Conservation (phyloP, 1,284 basidiomycete species). For the Leccinum angustisporum region DNA sequence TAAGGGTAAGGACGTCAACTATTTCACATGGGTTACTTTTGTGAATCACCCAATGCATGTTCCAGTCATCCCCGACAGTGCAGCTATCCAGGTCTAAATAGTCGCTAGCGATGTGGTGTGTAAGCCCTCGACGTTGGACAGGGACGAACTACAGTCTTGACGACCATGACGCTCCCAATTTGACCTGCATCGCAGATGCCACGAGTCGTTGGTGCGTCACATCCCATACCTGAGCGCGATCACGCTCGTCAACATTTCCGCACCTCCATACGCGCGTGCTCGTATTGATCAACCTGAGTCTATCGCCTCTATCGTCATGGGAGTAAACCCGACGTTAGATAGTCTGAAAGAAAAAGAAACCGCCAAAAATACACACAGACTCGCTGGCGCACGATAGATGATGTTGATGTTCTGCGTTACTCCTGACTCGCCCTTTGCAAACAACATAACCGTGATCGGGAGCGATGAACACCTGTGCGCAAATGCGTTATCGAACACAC, state of each 20-base stretch:
- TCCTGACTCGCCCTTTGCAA: constrained; percentile 26
- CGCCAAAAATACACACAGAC: constrained; percentile 27
- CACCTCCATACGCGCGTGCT: too few relatives aligned
- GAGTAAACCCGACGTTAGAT: neutral
- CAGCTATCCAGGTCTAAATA: too few relatives aligned
- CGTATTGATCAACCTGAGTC: constrained; percentile 47
- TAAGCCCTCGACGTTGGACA: too few relatives aligned
- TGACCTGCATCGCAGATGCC: constrained; percentile 54
- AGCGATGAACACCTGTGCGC: constrained; percentile 46
- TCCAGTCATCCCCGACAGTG: too few relatives aligned
- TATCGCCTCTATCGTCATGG: constrained; percentile 43
- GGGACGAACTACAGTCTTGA: constrained; percentile 33
- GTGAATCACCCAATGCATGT: too few relatives aligned
- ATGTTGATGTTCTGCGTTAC: constrained; percentile 49
- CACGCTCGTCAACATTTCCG: neutral
- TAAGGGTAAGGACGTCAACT: constrained; percentile 69
- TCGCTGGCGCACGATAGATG: constrained; percentile 54
- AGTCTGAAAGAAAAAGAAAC: neutral
- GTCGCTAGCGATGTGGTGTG: too few relatives aligned
- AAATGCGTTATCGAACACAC: neutral
- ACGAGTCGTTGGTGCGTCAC: constrained; percentile 48
- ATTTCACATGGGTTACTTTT: too few relatives aligned
- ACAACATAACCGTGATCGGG: constrained; percentile 36
- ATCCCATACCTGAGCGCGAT: constrained; percentile 51
- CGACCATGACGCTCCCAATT: constrained; percentile 45